Evolutionary conservation across 208 protist genomes (phyloP), one percentile per base, ranked within the genome.

Genomic region (Tritrichomonas foetus): DNA sequence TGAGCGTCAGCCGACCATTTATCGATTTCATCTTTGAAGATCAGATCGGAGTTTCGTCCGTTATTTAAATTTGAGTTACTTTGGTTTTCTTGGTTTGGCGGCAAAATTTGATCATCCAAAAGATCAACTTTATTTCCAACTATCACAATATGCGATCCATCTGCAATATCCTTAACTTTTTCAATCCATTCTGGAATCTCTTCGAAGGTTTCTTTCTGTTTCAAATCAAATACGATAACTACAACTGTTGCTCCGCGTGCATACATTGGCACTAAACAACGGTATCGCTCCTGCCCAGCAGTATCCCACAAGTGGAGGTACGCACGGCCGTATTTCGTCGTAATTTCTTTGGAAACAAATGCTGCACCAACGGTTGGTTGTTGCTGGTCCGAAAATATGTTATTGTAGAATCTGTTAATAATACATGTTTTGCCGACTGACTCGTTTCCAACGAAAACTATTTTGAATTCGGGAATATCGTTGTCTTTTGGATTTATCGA

Each of bases 101-200:
- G n/a, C n/a, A n/a, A n/a, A n/a, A n/a, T n/a, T n/a, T n/a, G n/a
- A n/a, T n/a, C n/a, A n/a, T n/a, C n/a, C 55, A 20, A 20, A 3
- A 78, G 36, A 47, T 78, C 69, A 16, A 47, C 5, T n/a, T 78
- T 78, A 78, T 78, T 78, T 78, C 69, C 69, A 78, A 78, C 36
- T 47, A 78, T 47, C 5, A 78, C 20, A 22, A 36, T 47, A 78
- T 5, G 5, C 1, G 39, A 27, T 47, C 5, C 22, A 47, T 1
- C 11, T 47, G 22, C 36, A 78, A 47, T n/a, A 22, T 78, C 33
- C 20, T 47, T 78, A 44, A 78, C 69, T 20, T 39, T 47, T 47
- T 11, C 33, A 30, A 78, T 9, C 69, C 69, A 78, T 1, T 47
- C 36, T 47, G 39, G 9, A 1, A 78, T n/a, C 1, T 5, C 13